phyloP scores from a whole-genome alignment of 345 rosid species.

The Cardamine resedifolia region DNA sequence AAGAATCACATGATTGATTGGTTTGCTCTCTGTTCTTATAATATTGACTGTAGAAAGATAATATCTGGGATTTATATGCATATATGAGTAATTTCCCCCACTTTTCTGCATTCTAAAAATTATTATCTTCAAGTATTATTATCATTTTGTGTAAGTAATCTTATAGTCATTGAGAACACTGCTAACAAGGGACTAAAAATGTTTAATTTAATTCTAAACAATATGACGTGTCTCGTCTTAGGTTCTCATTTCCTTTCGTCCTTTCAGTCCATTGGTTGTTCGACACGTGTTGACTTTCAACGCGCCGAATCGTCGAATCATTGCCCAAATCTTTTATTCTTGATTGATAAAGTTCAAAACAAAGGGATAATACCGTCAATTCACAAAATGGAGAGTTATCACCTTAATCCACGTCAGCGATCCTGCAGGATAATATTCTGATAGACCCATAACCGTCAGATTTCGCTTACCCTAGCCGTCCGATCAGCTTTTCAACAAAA shows the following conservation, averaged over 20 bases:
- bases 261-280: neutral
- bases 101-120: neutral
- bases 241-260: neutral
- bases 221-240: neutral
- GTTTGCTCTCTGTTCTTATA: conserved; percentile 29
- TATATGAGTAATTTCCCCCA: conserved; percentile 25
- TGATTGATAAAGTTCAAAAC: neutral
- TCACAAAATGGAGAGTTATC: neutral
- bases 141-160: too few species aligned
- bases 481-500: conserved; percentile 28
- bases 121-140: neutral
- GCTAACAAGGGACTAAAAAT: neutral
- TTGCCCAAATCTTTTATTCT: neutral
- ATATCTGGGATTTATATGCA: conserved; percentile 19
- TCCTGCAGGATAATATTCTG: conserved; percentile 22
- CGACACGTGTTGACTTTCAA: neutral
- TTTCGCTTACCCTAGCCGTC: conserved; percentile 34
- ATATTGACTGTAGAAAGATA: conserved; percentile 8
- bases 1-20: conserved; percentile 33
- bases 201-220: too few species aligned
- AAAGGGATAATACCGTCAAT: conserved; percentile 10
- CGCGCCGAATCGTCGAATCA: neutral
- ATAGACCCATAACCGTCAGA: conserved; percentile 34
- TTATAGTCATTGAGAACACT: too few species aligned
- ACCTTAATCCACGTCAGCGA: conserved; percentile 34